Base-by-base conservation (phyloP, 2,329 filamentous ascomycete species). In the Cadophora sp. region DNA sequence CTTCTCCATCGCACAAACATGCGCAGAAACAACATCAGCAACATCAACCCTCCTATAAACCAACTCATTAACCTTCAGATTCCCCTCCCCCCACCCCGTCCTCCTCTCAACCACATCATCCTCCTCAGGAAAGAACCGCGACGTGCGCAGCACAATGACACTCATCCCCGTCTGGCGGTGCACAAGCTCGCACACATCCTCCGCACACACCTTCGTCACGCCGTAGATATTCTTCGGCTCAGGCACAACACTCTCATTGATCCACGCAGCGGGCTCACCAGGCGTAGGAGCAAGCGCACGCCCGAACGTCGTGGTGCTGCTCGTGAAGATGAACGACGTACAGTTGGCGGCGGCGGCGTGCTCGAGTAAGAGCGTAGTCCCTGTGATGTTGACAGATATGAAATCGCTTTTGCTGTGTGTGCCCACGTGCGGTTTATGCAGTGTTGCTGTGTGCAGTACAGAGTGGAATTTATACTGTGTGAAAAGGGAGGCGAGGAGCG, bases 51-150 rank as follows among this genome's bases (percentile, higher is more conserved):
- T 14, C 11, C 55, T 20, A 41, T 58, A 58, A 58, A 20, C 24
- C 9, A 58, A 24, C 36, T 58, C 55, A 58, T 58, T 58, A 18
- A 43, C 55, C 36, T 58, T 58, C 11, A 58, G 16, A 43, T 58
- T 58, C 13, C 20, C 55, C 20, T 22, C n/a, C 0, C n/a, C 41
- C 55, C 55, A 58, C n/a, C 55, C 20, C 33, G 24, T 20, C 8
- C 55, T 41, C 36, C 55, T 16, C 13, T 43, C 36, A n/a, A 11
- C 13, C 11, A 43, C 36, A 58, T 58, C 55, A 18, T 58, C 55
- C 11, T 58, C 33, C 14, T 58, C 55, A 8, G 55, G 55, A 5
- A 58, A 58, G 36, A 58, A 58, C 20, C 55, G 1, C 55, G 55
- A 39, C 0, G 36, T 58, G 2, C 55, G n/a, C 9, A 58, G 4